Evolutionary conservation across 1,139 yeast genomes (phyloP).

Genomic region (Kodamaea derodonti): DNA sequence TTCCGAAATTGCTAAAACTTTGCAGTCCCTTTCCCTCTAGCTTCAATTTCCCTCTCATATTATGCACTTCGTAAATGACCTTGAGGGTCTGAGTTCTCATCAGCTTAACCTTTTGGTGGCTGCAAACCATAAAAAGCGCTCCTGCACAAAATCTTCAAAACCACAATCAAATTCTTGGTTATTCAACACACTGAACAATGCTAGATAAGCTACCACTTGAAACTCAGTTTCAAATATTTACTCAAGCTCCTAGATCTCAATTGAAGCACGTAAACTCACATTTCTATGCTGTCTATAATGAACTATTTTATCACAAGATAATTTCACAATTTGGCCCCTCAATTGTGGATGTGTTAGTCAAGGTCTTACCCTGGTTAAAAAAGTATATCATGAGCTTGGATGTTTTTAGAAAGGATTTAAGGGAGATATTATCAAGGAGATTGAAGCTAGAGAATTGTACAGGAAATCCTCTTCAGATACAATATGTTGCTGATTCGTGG

Average conservation of each 20-base stretch:
- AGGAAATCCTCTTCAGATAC: slow-evolving; percentile 10
- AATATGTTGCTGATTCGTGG: slow-evolving; percentile 52
- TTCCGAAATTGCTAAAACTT: too few species aligned
- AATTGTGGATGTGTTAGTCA: slow-evolving; percentile 24
- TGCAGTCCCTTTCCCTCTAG: too few species aligned
- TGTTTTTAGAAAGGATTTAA: slow-evolving; percentile 34
- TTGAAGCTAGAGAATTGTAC: slow-evolving; percentile 15
- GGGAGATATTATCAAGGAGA: slow-evolving; percentile 34
- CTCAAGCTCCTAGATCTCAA: slow-evolving; percentile 38
- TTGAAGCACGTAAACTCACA: slow-evolving; percentile 40
- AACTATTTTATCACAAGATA: slow-evolving; percentile 42
- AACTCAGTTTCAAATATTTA: slow-evolving; percentile 40
- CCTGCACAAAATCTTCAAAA: background rate
- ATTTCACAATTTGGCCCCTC: slow-evolving; percentile 41
- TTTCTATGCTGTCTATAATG: slow-evolving; percentile 48
- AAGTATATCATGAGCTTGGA: slow-evolving; percentile 48
- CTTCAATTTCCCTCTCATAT: too few species aligned
- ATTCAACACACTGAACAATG: background rate
- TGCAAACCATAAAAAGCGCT: background rate
- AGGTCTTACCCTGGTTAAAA: slow-evolving; percentile 38
- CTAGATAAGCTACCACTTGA: slow-evolving; percentile 44
- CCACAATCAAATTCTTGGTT: background rate
- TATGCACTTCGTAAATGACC: too few species aligned
- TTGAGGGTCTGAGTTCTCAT: too few species aligned
- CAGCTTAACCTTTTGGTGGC: too few species aligned